Evolutionary conservation across 257 asterid genomes (phyloP), one percentile per base, ranked within the genome.

Genomic region (Eustoma russellianum): DNA sequence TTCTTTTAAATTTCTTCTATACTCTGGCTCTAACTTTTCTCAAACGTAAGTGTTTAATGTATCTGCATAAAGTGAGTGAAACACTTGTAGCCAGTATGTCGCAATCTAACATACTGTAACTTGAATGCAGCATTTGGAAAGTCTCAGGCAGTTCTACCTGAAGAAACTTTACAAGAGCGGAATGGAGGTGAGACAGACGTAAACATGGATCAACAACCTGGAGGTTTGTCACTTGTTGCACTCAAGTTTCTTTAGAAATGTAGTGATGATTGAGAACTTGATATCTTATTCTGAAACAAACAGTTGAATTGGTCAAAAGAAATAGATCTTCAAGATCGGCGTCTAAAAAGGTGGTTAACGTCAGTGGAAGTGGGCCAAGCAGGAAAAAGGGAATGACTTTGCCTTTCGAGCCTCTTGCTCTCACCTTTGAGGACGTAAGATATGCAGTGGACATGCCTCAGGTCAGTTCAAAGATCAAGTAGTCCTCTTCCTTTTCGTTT

Each of bases 381-480:
- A 86, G 88, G 94, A 55, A 70, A 51, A 75, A 66, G 64, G 96
- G 98, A 67, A 82, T 86, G 96, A 86, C 82, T 77, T 89, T 91
- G 58, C 98, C 98, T 1, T 91, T 91, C 57, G 63, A 79, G 64
- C 92, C 95, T 53, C 96, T 86, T 71, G 83, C 96, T 54, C 75
- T 91, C 80, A 72, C 80, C 41, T 91, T 91, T 45, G 81, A 68
- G 71, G 78, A 87, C 74, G 75, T 91, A 59, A 84, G 64, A 72
- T 91, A 91, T 61, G 77, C 81, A 14, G 94, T 87, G 5, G 95
- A 91, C 33, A 79, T 84, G 68, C 98, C 98, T 55, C 57, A 76
- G 96, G 97, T 90, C 33, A 35, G 58, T 35, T 38, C 7, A 19
- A 4, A 24, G 30, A 24, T 24, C 30, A 24, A 5, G 14, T 17